Evolutionary conservation across 2,329 filamentous ascomycete species (phyloP), one percentile per base, ranked within the genome.

Genomic region (Colletotrichum falcatum): DNA sequence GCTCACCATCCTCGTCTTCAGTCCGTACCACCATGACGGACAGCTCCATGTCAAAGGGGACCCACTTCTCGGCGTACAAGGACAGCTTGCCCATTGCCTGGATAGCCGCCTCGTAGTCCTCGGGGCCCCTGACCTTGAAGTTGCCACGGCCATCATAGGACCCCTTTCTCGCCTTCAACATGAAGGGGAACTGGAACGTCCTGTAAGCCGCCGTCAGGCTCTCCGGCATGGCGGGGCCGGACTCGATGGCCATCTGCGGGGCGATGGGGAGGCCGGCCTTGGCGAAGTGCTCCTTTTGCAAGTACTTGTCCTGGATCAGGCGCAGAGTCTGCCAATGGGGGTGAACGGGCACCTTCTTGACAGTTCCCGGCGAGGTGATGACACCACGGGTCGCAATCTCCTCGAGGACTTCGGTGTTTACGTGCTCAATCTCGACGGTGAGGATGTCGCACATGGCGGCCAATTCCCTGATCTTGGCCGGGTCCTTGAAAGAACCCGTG

Each of bases 21-120:
- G 93, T 97, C 77, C 97, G 93, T 67, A 98, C 90, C 11, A 98
- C 95, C 90, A 98, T 97, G 74, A 97, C 95, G 6, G 96, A 93
- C 63, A 98, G 84, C 83, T 98, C 95, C 83, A 92, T 91, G 75
- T 88, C 88, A 81, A 98, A 98, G 28, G 93, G 88, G 16, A 93
- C 91, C 89, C 92, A 98, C 80, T 93, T 93, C 83, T 98, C 95
- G 0, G 94, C 95, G 77, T 98, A 98, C 51, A 97, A 85, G 2
- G 91, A 88, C 26, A 93, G 83, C 20, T 87, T 88, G 51, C 90
- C 90, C 59, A 98, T 87, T 1, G 90, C 89, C 68, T 91, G 82
- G 26, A 93, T 83, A 0, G 94, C 94, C n/a, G 85, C 84, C 28
- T 88, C 85, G 69, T 88, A 80, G 68, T 89, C 86, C 16, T 79